Evolutionary conservation across 768 basidiomycete genomes (phyloP).

Genomic region (Mycena amicta): DNA sequence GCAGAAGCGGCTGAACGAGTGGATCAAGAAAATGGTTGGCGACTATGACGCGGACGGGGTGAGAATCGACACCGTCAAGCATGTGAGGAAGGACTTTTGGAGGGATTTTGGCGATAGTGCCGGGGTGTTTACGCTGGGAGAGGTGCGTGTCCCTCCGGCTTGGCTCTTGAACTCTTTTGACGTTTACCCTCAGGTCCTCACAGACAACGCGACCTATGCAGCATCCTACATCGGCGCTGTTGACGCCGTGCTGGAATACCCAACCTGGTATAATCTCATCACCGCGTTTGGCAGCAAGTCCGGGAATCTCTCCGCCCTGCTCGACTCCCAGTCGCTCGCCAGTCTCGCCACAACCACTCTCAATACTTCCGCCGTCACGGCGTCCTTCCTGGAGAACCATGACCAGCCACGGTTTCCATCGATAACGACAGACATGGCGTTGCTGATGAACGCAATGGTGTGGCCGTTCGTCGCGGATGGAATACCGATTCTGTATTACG

Average conservation of each 20-base stretch:
- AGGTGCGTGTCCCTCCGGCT: constrained; percentile 50
- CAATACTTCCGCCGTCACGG: constrained; percentile 41
- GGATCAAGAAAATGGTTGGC: constrained; percentile 60
- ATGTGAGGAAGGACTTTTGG: constrained; percentile 71
- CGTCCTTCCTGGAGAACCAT: constrained; percentile 74
- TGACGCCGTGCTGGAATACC: constrained; percentile 63
- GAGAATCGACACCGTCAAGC: constrained; percentile 65
- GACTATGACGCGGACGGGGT: constrained; percentile 69
- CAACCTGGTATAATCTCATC: constrained; percentile 53
- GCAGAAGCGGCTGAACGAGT: constrained; percentile 53
- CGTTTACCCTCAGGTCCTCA: constrained; percentile 25
- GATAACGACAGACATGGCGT: constrained; percentile 50
- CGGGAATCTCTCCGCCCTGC: constrained; percentile 47
- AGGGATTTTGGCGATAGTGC: constrained; percentile 59
- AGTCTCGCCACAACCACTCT: constrained; percentile 43
- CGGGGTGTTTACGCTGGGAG: constrained; percentile 74
- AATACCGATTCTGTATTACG: constrained; percentile 72
- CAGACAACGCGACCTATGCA: constrained; percentile 30
- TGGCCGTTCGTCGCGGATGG: constrained; percentile 70
- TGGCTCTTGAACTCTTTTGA: constrained; percentile 8
- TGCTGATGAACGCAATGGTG: constrained; percentile 59
- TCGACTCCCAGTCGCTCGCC: constrained; percentile 29
- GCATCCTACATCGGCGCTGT: constrained; percentile 50
- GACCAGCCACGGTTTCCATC: constrained; percentile 62
- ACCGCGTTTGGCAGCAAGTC: constrained; percentile 56